These are phyloP conservation scores for Trichoderma cornu-damae DNA, from an alignment of 2,329 filamentous ascomycete species.

Conservation along the genomic window DNA sequence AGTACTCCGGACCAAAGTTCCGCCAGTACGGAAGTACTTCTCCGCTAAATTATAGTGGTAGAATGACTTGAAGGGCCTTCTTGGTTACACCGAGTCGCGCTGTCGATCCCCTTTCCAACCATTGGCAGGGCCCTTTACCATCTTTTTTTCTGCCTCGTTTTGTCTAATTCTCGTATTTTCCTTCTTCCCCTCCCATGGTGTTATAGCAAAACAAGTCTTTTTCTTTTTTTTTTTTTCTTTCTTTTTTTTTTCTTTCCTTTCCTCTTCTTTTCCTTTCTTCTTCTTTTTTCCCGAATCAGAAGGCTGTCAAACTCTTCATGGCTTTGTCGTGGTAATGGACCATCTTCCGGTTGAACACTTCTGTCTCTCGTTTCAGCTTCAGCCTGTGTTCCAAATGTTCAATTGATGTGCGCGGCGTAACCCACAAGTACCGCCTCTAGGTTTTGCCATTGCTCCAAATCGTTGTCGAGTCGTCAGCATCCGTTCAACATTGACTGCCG, in stretches of 20 bases:
- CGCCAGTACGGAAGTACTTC: too few relatives aligned
- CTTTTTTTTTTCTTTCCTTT: too few relatives aligned
- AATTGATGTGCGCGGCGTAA: constrained; percentile 2
- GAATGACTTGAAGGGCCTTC: neutral
- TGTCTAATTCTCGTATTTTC: constrained; percentile 1
- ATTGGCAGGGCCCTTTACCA: neutral
- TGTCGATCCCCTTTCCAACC: constrained; percentile 10
- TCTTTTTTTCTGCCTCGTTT: neutral
- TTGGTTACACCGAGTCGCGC: constrained; percentile 3
- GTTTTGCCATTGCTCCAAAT: neutral
- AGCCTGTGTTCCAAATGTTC: constrained; percentile 1
- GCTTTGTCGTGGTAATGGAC: constrained; percentile 12
- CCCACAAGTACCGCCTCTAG: constrained; percentile 2
- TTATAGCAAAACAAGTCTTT: neutral
- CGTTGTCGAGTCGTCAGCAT: neutral
- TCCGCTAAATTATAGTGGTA: too few relatives aligned
- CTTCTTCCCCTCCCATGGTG: neutral
- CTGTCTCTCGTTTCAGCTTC: constrained; percentile 9
- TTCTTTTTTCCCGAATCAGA: too few relatives aligned
- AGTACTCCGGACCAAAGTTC: too few relatives aligned
- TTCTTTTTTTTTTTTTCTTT: neutral
- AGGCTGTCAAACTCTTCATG: neutral
- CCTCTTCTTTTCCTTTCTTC: too few relatives aligned
- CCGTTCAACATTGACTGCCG: neutral
- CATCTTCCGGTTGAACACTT: neutral